Base-by-base conservation (phyloP, 768 basidiomycete genomes). In the Termitomyces sp. region DNA sequence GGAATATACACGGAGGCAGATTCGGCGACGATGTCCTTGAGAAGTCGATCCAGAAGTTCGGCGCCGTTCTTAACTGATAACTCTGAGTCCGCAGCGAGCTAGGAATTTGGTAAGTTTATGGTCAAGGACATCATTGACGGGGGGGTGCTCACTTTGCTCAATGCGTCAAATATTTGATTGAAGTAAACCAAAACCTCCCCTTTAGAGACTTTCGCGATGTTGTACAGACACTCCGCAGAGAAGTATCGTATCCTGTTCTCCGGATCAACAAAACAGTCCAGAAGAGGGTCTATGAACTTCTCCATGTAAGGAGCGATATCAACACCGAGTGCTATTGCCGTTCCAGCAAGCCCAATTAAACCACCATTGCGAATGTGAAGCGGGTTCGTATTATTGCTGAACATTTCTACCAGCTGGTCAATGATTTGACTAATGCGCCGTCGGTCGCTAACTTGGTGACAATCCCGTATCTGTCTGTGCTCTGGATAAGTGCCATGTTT, bases 11-110 rank as follows among this genome's bases (percentile, higher is more conserved):
- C 88, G 0, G 94, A 93, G 2, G 96, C 97, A 8, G 93, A 91
- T 72, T 98, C 97, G 12, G 94, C 89, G 5, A 98, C 96, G 47
- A 98, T 96, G 63, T 99, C 97, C 67, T 98, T 98, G 63, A 99
- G 81, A n/a, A 98, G 81, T 19, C 96, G 84, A 69, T 99, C 97
- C 56, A 98, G 81, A 28, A 99, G 81, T 69, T 99, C 97, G 1
- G 97, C 95, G 2, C 96, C 96, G 66, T 98, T 98, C 82, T 97
- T 96, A 59, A 99, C 96, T 2, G 97, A 96, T 37, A 91, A 65
- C 63, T 98, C 96, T 0, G 93, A 89, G 70, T 99, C 97, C 21
- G 96, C 92, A 9, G 93, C 91, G 58, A 99, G 91, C 96, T 98
- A 27, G 66, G 19, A 60, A 43, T 48, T 46, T 41, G 56, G 53